Percentiles rank a stretch among this genome's conserved stretches.
phyloP scores from a whole-genome alignment of 139 green algal genomes.

The Tetraselmis chui region DNA sequence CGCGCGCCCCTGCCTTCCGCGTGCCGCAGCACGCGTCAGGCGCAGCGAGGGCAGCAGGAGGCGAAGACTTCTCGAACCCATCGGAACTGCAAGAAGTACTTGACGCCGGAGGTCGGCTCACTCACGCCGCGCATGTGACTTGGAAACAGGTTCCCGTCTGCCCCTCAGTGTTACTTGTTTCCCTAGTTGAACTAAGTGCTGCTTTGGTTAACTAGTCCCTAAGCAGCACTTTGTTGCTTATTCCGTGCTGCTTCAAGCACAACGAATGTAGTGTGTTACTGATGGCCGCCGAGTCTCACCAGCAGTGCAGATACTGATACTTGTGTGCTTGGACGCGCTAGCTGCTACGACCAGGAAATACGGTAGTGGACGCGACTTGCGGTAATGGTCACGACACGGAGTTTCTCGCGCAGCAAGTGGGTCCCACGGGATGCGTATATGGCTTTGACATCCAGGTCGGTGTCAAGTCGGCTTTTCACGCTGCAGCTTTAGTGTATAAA shows the following conservation, averaged over 20 bases:
- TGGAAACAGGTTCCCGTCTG: neutral
- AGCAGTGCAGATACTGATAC: neutral
- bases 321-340: neutral
- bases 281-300: too few species aligned
- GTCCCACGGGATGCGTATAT: constrained; percentile 32
- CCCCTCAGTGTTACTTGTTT: neutral
- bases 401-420: constrained; percentile 43
- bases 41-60: too few species aligned
- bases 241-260: too few species aligned
- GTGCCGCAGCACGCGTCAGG: too few species aligned
- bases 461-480: too few species aligned
- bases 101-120: neutral
- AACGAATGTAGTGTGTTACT: neutral
- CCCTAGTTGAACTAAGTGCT: too few species aligned
- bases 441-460: constrained; percentile 55
- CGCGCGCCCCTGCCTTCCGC: too few species aligned
- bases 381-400: constrained; percentile 63
- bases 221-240: neutral
- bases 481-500: too few species aligned
- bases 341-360: constrained; percentile 44
- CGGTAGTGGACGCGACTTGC: constrained; percentile 47
- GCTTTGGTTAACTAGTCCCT: neutral
- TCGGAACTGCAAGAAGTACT: neutral
- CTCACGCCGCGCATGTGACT: neutral
- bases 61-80: too few species aligned